Conservation (phyloP, 345 rosid genomes). For the Eucalyptus curtisii region DNA sequence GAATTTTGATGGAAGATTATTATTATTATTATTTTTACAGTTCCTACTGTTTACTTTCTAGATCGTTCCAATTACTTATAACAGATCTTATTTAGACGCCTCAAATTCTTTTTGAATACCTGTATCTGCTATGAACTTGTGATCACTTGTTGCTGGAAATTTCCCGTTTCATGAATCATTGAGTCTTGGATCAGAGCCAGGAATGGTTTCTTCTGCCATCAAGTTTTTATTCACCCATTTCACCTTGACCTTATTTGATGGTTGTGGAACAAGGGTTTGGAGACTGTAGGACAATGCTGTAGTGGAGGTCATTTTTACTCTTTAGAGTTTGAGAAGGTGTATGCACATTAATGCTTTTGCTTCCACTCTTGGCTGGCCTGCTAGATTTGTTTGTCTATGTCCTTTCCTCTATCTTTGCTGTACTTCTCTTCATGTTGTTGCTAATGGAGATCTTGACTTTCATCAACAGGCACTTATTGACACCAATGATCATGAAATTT, state of each 20-base stretch:
- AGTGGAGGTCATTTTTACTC: neutral
- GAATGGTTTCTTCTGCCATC: neutral
- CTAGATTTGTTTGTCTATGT: neutral
- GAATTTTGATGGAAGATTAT: neutral
- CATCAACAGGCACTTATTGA: slow-evolving; percentile 60
- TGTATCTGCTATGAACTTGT: neutral
- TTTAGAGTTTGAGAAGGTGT: neutral
- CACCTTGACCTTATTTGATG: neutral
- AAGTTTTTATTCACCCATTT: neutral
- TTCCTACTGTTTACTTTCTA: neutral
- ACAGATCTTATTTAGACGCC: neutral
- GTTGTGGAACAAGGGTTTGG: neutral
- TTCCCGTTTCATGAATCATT: neutral
- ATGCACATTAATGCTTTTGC: neutral
- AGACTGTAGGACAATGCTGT: neutral
- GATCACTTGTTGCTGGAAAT: neutral
- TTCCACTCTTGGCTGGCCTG: neutral
- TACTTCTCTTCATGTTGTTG: neutral
- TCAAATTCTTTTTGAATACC: neutral
- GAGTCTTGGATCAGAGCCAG: neutral
- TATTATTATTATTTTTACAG: neutral
- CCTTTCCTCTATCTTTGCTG: neutral
- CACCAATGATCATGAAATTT: slow-evolving; percentile 74
- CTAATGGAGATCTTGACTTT: neutral
- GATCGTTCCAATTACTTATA: neutral